Percentiles rank a stretch among this genome's conserved stretches.
phyloP scores from a whole-genome alignment of 164 flowering plant species.

The Berberis vulgaris region DNA sequence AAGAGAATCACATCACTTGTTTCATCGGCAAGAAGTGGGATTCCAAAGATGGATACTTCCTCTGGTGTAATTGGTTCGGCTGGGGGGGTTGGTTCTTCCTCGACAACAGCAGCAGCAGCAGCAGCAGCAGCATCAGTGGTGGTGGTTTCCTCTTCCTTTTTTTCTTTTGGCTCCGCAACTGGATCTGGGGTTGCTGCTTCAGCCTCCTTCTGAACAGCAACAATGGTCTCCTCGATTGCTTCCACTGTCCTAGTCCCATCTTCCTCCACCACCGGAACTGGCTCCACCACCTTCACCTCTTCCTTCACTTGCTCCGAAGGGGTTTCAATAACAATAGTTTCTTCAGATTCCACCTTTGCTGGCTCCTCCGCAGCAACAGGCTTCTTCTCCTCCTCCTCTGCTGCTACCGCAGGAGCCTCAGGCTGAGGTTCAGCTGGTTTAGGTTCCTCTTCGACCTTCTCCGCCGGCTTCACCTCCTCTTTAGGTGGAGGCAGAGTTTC shows the following conservation, averaged over 20 bases:
- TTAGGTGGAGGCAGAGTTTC: slow-evolving; percentile 35
- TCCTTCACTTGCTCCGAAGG: background rate
- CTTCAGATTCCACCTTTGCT: slow-evolving; percentile 4
- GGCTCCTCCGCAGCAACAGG: slow-evolving; percentile 1
- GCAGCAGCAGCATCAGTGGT: slow-evolving; percentile 2
- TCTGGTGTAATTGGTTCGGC: slow-evolving; percentile 34
- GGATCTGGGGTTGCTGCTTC: slow-evolving; percentile 54
- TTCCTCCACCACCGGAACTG: slow-evolving; percentile 1
- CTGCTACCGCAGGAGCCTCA: background rate
- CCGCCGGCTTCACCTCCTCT: slow-evolving; percentile 20
- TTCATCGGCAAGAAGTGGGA: slow-evolving; percentile 65
- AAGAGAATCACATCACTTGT: slow-evolving; percentile 62
- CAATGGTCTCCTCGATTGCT: slow-evolving; percentile 45
- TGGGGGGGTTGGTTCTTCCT: slow-evolving; percentile 11
- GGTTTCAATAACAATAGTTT: background rate
- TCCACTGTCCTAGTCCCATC: slow-evolving; percentile 15
- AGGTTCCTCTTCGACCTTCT: slow-evolving; percentile 19
- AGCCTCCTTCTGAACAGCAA: slow-evolving; percentile 65
- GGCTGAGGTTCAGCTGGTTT: slow-evolving; percentile 6
- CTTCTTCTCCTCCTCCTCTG: slow-evolving; percentile 17
- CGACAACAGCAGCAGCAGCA: background rate
- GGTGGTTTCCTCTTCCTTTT: slow-evolving; percentile 8
- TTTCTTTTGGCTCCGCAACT: background rate
- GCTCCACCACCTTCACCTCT: slow-evolving; percentile 10
- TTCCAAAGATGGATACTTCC: slow-evolving; percentile 73